phyloP scores from a whole-genome alignment of 306 rosid genomes.

The Castanea mollissima region DNA sequence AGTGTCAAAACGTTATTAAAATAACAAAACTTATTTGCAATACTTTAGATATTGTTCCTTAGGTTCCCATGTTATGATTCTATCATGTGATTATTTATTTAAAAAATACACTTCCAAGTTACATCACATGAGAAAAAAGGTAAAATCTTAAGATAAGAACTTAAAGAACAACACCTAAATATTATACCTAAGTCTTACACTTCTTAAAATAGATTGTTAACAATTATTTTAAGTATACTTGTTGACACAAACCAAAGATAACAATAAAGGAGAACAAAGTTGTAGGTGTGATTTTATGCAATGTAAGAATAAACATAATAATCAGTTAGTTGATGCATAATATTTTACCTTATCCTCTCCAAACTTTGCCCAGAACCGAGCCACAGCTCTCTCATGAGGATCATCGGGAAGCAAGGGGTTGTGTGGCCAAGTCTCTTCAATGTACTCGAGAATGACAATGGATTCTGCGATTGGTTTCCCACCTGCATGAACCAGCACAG shows the following conservation, averaged over 20 bases:
- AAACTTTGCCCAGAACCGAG: slow-evolving; percentile 36
- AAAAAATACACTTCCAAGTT: no score
- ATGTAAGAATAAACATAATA: no score
- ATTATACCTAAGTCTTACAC: accelerated
- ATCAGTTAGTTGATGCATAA: background rate
- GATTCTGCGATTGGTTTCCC: slow-evolving; percentile 48
- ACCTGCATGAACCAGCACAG: slow-evolving; percentile 40
- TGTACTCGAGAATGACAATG: slow-evolving; percentile 42
- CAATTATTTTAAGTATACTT: no score
- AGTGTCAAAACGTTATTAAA: no score
- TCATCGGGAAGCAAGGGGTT: slow-evolving; percentile 30
- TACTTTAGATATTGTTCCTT: no score
- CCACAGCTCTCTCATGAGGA: slow-evolving; percentile 26
- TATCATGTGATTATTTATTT: accelerated
- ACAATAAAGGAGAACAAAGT: no score
- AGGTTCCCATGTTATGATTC: no score
- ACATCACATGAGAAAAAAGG: no score
- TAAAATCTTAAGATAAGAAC: no score
- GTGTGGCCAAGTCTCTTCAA: slow-evolving; percentile 41
- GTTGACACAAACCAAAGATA: accelerated
- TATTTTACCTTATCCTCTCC: slow-evolving; percentile 29
- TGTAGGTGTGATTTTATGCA: no score
- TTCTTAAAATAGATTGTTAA: no score
- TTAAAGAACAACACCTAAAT: accelerated
- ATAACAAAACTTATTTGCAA: no score